phyloP scores from a whole-genome alignment of 768 basidiomycete species.

The Tulasnella sp. region DNA sequence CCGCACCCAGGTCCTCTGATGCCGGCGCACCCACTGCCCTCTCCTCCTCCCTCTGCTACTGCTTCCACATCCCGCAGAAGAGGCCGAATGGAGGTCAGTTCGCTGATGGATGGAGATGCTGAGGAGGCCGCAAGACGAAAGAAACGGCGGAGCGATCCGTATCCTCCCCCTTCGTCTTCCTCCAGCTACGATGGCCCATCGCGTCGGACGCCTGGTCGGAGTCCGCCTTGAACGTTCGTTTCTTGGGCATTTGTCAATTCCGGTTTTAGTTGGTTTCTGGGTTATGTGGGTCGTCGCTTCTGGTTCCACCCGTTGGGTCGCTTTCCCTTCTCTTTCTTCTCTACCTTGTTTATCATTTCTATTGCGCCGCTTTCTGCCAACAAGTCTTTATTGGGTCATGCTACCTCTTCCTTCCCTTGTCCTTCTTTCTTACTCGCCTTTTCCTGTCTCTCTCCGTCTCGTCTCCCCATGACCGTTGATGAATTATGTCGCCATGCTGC shows the following conservation, averaged over 20 bases:
- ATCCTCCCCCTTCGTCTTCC: not conserved
- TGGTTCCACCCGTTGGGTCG: not conserved
- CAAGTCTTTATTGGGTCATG: constrained; percentile 6
- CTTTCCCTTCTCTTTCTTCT: not conserved
- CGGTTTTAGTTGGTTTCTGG: not conserved
- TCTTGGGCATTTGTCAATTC: not conserved
- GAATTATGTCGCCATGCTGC: not conserved
- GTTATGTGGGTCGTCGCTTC: not conserved
- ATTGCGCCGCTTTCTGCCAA: not conserved
- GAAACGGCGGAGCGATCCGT: not conserved
- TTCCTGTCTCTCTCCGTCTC: constrained; percentile 3
- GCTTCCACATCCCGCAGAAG: not conserved
- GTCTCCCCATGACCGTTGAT: not conserved
- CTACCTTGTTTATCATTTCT: not conserved
- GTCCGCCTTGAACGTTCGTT: not conserved
- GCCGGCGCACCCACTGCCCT: not conserved
- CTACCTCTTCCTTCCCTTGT: not conserved
- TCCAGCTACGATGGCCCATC: not conserved
- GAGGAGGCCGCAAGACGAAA: not conserved
- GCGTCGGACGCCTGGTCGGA: constrained; percentile 3
- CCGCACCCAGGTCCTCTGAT: not conserved
- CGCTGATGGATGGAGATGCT: not conserved
- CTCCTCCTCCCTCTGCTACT: not conserved
- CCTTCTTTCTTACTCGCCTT: not conserved
- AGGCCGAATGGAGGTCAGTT: not conserved